Base-by-base conservation (phyloP, 345 rosid species). In the Syzygium oleosum region DNA sequence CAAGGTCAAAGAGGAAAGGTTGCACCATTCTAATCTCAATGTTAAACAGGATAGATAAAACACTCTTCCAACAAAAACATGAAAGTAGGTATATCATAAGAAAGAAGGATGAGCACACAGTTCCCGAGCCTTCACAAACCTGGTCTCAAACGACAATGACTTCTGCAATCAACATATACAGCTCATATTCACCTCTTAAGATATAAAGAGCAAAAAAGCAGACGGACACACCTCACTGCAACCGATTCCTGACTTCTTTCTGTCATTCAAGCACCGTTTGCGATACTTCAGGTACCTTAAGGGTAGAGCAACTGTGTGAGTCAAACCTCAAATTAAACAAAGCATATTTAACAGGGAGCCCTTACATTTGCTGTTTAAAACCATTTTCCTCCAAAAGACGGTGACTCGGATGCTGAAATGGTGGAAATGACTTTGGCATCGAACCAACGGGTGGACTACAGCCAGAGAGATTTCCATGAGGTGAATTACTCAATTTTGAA, bases 401-500 rank as follows among this genome's bases (percentile, higher is more conserved):
- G 93, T 98, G 99, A 90, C 99, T 96, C 12, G 98, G 99, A 93
- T 98, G 99, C 91, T 96, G 99, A 88, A 98, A 98, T 84, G 90
- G 94, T 41, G 98, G 99, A 89, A 98, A 94, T 85, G 99, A 93
- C 90, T 95, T 98, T 77, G 99, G 99, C 91, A 96, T 90, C 88
- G 98, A 98, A 77, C 99, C 99, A 79, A 98, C 98, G 8, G 98
- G 99, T 73, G 99, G 99, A 92, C 98, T 97, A 90, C 97, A 92
- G 63, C 96, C 96, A 79, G 93, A 93, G 87, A 94, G 96, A 87
- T 88, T 80, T 86, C 94, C 93, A 86, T 93, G 99, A 12, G 99
- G 96, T 41, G 99, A 98, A 79, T 90, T 93, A 87, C 99, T 93
- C 92, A 98, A 91, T 85, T 95, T 98, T 65, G 97, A 98, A 89